These are phyloP conservation scores for Neonectria magnoliae DNA, from an alignment of 2,329 filamentous ascomycete species.

Conservation along the genomic window DNA sequence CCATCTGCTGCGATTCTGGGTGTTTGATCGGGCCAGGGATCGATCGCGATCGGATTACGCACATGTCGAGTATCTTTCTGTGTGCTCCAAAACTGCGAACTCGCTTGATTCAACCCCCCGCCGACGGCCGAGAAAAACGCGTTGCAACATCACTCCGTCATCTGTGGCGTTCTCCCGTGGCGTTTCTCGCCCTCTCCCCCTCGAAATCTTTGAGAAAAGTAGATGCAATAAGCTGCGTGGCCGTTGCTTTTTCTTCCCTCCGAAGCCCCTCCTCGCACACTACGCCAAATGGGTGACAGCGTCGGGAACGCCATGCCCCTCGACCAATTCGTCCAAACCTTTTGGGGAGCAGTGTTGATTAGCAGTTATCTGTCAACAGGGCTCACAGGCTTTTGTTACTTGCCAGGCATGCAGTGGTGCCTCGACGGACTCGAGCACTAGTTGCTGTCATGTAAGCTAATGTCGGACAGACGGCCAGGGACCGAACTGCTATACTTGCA, in stretches of 20 bases:
- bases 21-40: not conserved
- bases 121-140: no score
- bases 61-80: not conserved
- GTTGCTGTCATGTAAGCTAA: not conserved
- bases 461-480: not conserved
- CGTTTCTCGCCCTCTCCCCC: no score
- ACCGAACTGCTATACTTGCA: no score
- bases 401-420: not conserved
- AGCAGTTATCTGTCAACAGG: not conserved
- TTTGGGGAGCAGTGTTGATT: no score
- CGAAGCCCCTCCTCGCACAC: not conserved
- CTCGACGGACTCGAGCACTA: slow-evolving; percentile 2
- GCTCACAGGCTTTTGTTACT: not conserved
- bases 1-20: not conserved
- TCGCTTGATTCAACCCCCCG: no score
- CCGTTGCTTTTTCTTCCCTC: no score
- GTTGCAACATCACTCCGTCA: not conserved
- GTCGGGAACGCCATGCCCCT: not conserved
- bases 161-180: not conserved
- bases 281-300: not conserved
- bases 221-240: no score
- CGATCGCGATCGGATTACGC: not conserved
- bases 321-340: no score
- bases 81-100: not conserved
- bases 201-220: no score